A percentile compares a stretch with the other conserved stretches of the same genome.
Evolutionary conservation across 2,329 filamentous ascomycete species (phyloP).

Genomic region (Trichoderma brevicompactum): DNA sequence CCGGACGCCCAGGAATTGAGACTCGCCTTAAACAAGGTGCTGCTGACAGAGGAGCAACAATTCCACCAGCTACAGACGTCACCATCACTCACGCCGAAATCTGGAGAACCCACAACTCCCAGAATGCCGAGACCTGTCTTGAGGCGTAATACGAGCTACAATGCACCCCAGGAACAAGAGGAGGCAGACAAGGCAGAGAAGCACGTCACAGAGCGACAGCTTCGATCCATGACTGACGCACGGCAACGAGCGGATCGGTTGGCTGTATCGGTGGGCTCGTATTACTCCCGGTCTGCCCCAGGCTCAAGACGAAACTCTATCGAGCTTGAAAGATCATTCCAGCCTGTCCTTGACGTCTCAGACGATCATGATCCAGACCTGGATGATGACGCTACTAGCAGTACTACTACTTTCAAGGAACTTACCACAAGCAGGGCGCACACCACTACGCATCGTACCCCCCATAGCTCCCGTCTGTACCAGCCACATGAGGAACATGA

Average conservation of each 20-base stretch:
- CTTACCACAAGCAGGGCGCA: conserved; percentile 1
- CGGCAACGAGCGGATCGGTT: conserved; percentile 46
- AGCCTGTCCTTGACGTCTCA: conserved; percentile 41
- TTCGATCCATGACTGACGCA: conserved; percentile 48
- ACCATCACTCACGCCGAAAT: neutral
- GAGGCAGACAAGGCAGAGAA: conserved; percentile 48
- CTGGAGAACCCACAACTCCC: conserved; percentile 23
- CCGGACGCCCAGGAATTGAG: conserved; percentile 47
- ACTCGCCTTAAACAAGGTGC: conserved; percentile 45
- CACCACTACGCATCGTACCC: conserved; percentile 34
- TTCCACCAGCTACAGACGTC: conserved; percentile 28
- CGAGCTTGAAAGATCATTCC: conserved; percentile 42
- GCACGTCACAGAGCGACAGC: conserved; percentile 43
- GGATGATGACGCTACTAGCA: conserved; percentile 32
- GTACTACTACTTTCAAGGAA: conserved; percentile 10
- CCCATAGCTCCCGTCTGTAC: conserved; percentile 31
- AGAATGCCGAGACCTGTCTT: conserved; percentile 44
- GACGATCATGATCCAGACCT: conserved; percentile 34
- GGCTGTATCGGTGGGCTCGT: conserved; percentile 45
- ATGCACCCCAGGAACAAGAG: conserved; percentile 47
- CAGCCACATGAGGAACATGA: conserved; percentile 35
- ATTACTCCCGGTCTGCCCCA: conserved; percentile 41
- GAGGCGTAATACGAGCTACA: conserved; percentile 51
- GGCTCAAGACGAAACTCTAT: conserved; percentile 44
- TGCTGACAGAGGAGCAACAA: conserved; percentile 41